These are phyloP conservation scores for Cryptococcus sp. DNA, from an alignment of 1,284 basidiomycete species.

Conservation along the genomic window DNA sequence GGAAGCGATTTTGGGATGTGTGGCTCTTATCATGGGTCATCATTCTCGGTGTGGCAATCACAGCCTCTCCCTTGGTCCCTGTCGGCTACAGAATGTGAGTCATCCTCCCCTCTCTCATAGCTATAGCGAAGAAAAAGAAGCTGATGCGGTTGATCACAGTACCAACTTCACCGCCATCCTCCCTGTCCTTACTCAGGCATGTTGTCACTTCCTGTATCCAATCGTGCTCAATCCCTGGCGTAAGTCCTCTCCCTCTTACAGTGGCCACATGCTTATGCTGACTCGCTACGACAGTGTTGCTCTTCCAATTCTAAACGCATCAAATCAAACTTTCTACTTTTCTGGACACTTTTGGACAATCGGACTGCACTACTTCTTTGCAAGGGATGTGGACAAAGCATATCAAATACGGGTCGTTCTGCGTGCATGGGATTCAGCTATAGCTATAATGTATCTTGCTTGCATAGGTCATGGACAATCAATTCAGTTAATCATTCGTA, in stretches of 20 bases:
- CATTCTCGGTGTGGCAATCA: constrained; percentile 37
- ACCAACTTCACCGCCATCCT: constrained; percentile 46
- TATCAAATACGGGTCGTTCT: too few species aligned
- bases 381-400: neutral
- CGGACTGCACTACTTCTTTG: too few species aligned
- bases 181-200: constrained; percentile 41
- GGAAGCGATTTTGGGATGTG: constrained; percentile 65
- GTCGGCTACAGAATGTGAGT: constrained; percentile 42
- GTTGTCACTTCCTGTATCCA: constrained; percentile 41
- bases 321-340: neutral
- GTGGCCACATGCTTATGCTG: neutral
- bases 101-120: neutral
- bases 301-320: constrained; percentile 37
- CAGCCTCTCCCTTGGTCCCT: constrained; percentile 40
- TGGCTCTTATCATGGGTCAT: constrained; percentile 43
- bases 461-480: too few species aligned
- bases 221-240: constrained; percentile 44
- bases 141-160: constrained; percentile 10
- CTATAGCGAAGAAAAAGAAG: neutral
- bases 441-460: too few species aligned
- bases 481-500: too few species aligned
- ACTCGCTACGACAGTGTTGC: constrained; percentile 22
- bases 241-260: constrained; percentile 11
- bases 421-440: too few species aligned
- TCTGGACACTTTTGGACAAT: too few species aligned